Base-by-base conservation (phyloP, 441 rosid genomes). In the Arabidopsis hybrid region DNA sequence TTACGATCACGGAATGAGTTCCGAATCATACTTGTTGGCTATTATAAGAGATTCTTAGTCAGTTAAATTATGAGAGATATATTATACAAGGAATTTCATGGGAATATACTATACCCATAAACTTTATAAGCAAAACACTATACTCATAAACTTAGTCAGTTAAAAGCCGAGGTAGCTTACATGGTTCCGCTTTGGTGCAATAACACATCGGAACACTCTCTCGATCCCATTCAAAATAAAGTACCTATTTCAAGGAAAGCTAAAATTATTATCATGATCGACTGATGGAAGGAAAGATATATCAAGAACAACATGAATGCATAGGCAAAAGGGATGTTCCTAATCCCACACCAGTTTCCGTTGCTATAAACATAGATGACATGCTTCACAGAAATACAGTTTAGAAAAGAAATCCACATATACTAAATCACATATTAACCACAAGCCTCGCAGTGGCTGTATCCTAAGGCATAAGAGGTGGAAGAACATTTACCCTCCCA, bases 201-300 rank as follows among this genome's bases (percentile, higher is more conserved):
- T 91, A 67, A 93, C 78, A 76, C 84, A 80, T 60, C 98, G 95
- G 72, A 86, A 91, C 72, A 95, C 97, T 78, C 97, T 88, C 85
- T 95, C 99, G 17, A 95, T 90, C 75, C 99, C 99, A 72, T 93
- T 91, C 82, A 95, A 78, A 62, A 95, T 77, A 82, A 93, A 91
- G 80, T 90, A 95, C 53, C 99, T 95, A 69, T 75, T 82, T 61
- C 63, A 59, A 67, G 47, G 42, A 73, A 75, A 65, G 29, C 39
- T 32, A 71, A 66, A 53, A 59, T 57, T 52, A 51, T 59, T 35
- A 34, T 60, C 45, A 10, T 6, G 11, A 65, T 35, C 2, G 32
- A 18, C 12, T 36, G 42, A 16, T 3, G 58, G 56, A 17, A 31
- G 65, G 58, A 58, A 62, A n/a, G 5, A 11, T 17, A 31, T 46